These are phyloP conservation scores for Pichia sp. DNA, from an alignment of 1,139 yeast genomes.

Conservation along the genomic window DNA sequence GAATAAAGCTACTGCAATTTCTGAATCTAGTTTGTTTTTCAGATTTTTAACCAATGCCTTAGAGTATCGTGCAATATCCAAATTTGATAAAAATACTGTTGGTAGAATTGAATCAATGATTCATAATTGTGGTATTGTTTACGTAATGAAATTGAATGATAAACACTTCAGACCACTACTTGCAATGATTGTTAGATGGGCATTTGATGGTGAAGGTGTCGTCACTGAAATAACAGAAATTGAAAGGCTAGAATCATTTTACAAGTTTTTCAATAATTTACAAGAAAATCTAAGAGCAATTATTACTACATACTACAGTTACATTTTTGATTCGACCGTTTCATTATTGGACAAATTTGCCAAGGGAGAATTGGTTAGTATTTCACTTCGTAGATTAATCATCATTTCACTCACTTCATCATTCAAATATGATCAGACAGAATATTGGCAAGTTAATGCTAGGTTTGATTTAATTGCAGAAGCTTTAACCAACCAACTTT, in stretches of 20 bases:
- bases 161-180: constrained; percentile 89
- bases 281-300: constrained; percentile 82
- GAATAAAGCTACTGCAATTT: constrained; percentile 68
- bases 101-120: constrained; percentile 76
- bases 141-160: constrained; percentile 88
- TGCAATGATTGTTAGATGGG: constrained; percentile 89
- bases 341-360: constrained; percentile 46
- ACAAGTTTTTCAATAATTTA: constrained; percentile 78
- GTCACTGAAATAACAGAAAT: constrained; percentile 39
- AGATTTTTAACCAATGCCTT: constrained; percentile 66
- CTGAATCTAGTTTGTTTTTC: constrained; percentile 65
- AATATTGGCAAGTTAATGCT: constrained; percentile 86
- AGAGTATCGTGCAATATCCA: constrained; percentile 53
- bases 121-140: constrained; percentile 65
- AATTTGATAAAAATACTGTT: constrained; percentile 65
- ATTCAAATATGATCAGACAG: constrained; percentile 85
- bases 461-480: constrained; percentile 69
- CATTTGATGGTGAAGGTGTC: constrained; percentile 74
- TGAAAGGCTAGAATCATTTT: constrained; percentile 64
- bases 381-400: constrained; percentile 63
- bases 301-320: constrained; percentile 82
- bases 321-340: constrained; percentile 68
- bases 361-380: constrained; percentile 37
- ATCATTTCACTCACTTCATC: constrained; percentile 69
- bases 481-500: constrained; percentile 60